Conservation (phyloP, 305 asterid species). For the Euphrasia arctica region DNA sequence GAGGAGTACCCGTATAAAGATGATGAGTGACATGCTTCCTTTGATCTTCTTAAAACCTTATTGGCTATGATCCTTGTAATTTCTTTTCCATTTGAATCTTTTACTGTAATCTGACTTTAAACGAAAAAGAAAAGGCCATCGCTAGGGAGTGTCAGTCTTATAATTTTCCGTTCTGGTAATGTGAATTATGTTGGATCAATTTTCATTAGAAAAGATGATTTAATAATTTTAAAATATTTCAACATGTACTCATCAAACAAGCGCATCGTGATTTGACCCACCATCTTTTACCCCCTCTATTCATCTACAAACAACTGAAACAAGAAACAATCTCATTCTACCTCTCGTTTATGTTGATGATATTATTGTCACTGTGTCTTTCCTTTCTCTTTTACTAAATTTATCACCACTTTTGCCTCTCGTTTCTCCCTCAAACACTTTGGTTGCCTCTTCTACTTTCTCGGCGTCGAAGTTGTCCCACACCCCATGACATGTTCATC, state of each 20-base stretch:
- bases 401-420: too few relatives aligned
- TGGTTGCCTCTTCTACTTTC: too few relatives aligned
- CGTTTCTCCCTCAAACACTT: too few relatives aligned
- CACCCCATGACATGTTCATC: too few relatives aligned
- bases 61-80: conserved; percentile 18
- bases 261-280: too few relatives aligned
- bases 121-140: not conserved
- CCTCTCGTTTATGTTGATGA: too few relatives aligned
- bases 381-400: too few relatives aligned
- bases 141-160: not conserved
- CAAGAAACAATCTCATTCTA: too few relatives aligned
- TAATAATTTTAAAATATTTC: not conserved
- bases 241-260: not conserved
- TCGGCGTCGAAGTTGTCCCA: too few relatives aligned
- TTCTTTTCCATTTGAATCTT: conserved; percentile 22
- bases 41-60: conserved; percentile 12
- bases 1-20: conserved; percentile 99
- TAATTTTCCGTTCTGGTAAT: not conserved
- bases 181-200: not conserved
- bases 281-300: too few relatives aligned
- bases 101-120: conserved; percentile 17
- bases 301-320: too few relatives aligned
- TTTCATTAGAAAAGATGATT: not conserved
- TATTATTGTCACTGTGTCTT: too few relatives aligned
- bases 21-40: conserved; percentile 56